Base-by-base conservation (phyloP, 768 basidiomycete genomes). In the Russula earlei region DNA sequence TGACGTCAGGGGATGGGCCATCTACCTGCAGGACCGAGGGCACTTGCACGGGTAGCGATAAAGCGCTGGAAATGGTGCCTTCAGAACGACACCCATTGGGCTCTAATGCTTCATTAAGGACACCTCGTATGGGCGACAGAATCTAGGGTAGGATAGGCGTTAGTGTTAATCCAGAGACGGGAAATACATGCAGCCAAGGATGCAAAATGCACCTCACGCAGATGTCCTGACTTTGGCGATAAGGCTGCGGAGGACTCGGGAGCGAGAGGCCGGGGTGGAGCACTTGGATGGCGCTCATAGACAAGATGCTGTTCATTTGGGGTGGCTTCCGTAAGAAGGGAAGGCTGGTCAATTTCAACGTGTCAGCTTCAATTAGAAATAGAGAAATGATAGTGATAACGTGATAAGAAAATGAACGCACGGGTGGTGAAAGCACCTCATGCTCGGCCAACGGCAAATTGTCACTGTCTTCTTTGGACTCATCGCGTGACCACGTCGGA, bases 311-410 rank as follows among this genome's bases (percentile, higher is more conserved):
- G 40, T n/a, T 41, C 56, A 48, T 48, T 20, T 17, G 51, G 51
- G 10, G 51, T 17, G 5, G 2, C 20, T 49, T 17, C 52, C 33
- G 46, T 36, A 54, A 58, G 4, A 4, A 19, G 46, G 11, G 41
- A 53, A 48, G 22, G 12, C 56, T 58, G 29, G 14, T 11, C 20
- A 17, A 52, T 34, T 14, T 34, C 33, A 34, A n/a, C n/a, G n/a
- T n/a, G n/a, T n/a, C n/a, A n/a, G n/a, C n/a, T n/a, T n/a, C n/a
- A n/a, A n/a, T n/a, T n/a, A n/a, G n/a, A n/a, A n/a, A n/a, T n/a
- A 49, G 4, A 54, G 52, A 29, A 37, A 31, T 17, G 46, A 47
- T 15, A 33, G 37, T 24, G 56, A 57, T 57, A 57, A 57, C 50
- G 20, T n/a, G n/a, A n/a, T 7, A 31, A 31, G 9, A 31, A n/a